Conservation (phyloP, 2,329 filamentous ascomycete genomes). For the Ascochyta lentis region DNA sequence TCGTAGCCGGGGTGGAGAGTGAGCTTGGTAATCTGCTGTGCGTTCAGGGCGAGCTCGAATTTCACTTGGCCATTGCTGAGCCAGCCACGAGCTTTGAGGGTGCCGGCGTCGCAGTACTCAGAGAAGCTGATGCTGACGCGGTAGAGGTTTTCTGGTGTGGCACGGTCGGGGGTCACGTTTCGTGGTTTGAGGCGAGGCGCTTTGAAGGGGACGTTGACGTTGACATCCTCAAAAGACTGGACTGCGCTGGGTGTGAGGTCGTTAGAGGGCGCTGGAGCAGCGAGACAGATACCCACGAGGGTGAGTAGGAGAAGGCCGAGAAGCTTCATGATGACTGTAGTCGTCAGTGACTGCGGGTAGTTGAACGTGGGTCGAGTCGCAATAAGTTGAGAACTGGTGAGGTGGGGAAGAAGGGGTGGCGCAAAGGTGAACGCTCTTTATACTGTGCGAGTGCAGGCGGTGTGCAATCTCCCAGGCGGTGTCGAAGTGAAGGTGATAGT, state of each 20-base stretch:
- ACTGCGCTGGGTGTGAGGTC: neutral
- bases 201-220: neutral
- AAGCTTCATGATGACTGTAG: neutral
- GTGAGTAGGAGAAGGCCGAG: neutral
- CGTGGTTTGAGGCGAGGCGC: neutral
- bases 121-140: constrained; percentile 2
- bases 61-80: neutral
- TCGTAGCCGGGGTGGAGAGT: neutral
- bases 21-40: neutral
- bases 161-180: neutral
- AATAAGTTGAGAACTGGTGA: neutral
- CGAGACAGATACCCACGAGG: neutral
- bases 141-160: neutral
- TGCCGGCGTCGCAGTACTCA: constrained; percentile 9
- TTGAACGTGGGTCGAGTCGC: neutral
- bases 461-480: neutral
- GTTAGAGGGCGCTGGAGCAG: neutral
- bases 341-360: neutral
- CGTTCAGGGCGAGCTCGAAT: neutral
- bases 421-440: neutral
- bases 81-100: constrained; percentile 2
- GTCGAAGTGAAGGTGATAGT: neutral
- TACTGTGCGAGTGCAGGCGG: neutral
- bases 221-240: neutral
- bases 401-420: neutral